These are phyloP conservation scores for Luffa acutangula DNA, from an alignment of 306 rosid genomes.

Conservation along the genomic window DNA sequence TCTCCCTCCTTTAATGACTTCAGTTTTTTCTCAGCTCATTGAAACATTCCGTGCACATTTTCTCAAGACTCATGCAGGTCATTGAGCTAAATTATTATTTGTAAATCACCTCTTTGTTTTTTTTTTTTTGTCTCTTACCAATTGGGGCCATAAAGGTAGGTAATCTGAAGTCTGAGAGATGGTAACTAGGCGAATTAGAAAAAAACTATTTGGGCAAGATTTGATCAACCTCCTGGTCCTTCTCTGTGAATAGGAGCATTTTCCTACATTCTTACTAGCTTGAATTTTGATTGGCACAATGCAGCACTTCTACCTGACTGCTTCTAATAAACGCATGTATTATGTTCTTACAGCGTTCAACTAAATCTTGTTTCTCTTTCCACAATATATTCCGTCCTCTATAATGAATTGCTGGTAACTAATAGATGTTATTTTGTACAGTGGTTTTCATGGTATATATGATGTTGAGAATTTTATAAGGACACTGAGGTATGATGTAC, in stretches of 20 bases:
- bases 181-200: background rate
- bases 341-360: background rate
- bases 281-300: background rate
- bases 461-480: slow-evolving; percentile 88
- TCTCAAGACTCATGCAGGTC: background rate
- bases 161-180: background rate
- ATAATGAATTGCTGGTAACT: background rate
- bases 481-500: slow-evolving; percentile 66
- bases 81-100: background rate
- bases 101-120: background rate
- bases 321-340: background rate
- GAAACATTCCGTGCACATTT: background rate
- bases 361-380: background rate
- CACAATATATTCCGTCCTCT: background rate
- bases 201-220: background rate
- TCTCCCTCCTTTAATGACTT: background rate
- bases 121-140: background rate
- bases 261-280: background rate
- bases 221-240: background rate
- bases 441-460: slow-evolving; percentile 91
- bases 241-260: background rate
- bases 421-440: slow-evolving; percentile 21
- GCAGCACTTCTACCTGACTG: background rate
- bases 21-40: background rate
- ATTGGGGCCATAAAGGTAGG: background rate